Base-by-base conservation (phyloP, 2,329 filamentous ascomycete genomes). In the Didymella glomerata region DNA sequence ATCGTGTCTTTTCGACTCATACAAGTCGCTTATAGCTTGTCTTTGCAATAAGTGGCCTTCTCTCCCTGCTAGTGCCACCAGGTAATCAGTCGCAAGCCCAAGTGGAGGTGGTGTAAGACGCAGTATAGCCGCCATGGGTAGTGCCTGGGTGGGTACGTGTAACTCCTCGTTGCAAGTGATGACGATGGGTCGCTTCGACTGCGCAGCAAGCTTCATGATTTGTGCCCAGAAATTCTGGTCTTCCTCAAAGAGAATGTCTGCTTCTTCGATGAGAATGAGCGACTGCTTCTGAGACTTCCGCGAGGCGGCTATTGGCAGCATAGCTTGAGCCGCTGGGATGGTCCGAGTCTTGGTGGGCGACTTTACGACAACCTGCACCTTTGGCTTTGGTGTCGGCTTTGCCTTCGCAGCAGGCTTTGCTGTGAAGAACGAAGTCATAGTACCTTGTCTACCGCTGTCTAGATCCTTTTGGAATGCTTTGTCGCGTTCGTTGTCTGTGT, bases 181-280 rank as follows among this genome's bases (percentile, higher is more conserved):
- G 69, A 99, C 85, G 63, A 99, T 93, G 0, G 95, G 95, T 30
- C 95, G 86, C 77, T 92, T 97, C 0, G 95, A 97, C 68, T 93
- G 90, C 10, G 83, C 80, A 57, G 97, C 92, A 59, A 99, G 84
- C 20, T 85, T 85, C 44, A 91, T 82, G 4, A 98, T 85, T 0
- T 92, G 95, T 1, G 84, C 79, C 95, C 95, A 99, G 72, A 99
- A 99, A 63, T 94, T 90, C 76, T 92, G 94, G 75, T 99, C 95
- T 74, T 98, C 94, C 53, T 97, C 93, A 74, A 95, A 99, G 1
- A 99, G 83, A 16, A 98, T 80, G 71, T 99, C 96, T 0, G 92
- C 92, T 77, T 99, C 95, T 76, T 99, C 95, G 1, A 99, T 82
- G 2, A 99, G 82, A 62, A 99, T 97, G 20, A 99, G 81, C 0